Percentiles rank a stretch among this genome's conserved stretches.
These are phyloP conservation scores for Colletotrichum kahawae DNA, from an alignment of 2,329 filamentous ascomycete genomes.

Conservation along the genomic window DNA sequence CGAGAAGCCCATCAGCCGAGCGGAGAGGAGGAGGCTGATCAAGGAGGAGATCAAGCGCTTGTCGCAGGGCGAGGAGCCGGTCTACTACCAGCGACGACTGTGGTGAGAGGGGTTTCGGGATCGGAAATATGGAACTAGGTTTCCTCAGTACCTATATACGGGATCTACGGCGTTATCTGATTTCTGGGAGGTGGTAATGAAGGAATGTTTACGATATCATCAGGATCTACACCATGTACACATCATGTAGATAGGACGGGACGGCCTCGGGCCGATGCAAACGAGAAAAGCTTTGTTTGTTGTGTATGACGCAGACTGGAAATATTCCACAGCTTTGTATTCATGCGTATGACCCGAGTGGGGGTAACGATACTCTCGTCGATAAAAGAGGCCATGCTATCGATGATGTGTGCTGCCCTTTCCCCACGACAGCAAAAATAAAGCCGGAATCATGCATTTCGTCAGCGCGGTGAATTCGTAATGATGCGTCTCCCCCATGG, in stretches of 20 bases:
- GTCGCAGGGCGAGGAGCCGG: constrained; percentile 48
- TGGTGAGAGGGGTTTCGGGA: constrained; percentile 40
- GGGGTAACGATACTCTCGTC: not conserved
- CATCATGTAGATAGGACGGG: not conserved
- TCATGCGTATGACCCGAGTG: not conserved
- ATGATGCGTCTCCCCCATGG: not conserved
- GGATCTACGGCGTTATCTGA: constrained; percentile 2
- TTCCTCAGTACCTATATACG: not conserved
- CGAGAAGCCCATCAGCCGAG: constrained; percentile 54
- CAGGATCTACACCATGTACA: not conserved
- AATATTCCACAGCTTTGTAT: not conserved
- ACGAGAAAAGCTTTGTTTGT: not conserved
- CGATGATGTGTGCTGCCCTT: not conserved
- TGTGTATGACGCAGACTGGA: not conserved
- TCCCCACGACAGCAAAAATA: not conserved
- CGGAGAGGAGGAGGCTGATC: constrained; percentile 61
- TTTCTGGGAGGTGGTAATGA: not conserved
- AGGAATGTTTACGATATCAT: constrained; percentile 8
- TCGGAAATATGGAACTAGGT: not conserved
- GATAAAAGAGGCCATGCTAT: not conserved
- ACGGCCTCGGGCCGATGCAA: not conserved
- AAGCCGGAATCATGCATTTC: constrained; percentile 9
- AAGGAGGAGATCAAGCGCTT: constrained; percentile 60
- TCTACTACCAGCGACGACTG: constrained; percentile 60
- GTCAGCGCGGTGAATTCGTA: constrained; percentile 1